phyloP scores from a whole-genome alignment of 2,329 filamentous ascomycete species.

The Alternaria alternata region DNA sequence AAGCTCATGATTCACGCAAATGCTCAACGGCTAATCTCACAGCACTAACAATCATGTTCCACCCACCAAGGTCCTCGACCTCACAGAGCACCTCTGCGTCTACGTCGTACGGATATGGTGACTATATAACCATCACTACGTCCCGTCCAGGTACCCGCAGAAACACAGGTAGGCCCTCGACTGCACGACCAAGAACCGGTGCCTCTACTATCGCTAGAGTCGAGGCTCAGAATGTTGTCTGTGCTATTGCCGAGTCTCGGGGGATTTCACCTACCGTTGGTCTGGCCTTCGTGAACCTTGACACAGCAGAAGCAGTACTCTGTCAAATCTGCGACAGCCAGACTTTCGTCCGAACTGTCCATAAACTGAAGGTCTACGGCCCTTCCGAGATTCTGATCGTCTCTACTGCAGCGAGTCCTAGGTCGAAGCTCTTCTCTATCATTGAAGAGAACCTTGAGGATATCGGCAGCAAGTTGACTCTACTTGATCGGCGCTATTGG shows the following conservation, averaged over 20 bases:
- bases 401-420: constrained; percentile 72
- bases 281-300: constrained; percentile 85
- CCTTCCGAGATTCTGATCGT: constrained; percentile 84
- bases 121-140: constrained; percentile 48
- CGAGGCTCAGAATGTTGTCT: constrained; percentile 77
- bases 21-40: constrained; percentile 31
- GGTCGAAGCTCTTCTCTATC: constrained; percentile 77
- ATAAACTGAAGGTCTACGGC: constrained; percentile 83
- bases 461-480: constrained; percentile 63
- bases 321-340: constrained; percentile 94
- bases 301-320: constrained; percentile 82
- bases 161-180: constrained; percentile 52
- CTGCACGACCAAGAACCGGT: constrained; percentile 61
- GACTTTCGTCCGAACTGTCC: constrained; percentile 86
- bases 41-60: constrained; percentile 40
- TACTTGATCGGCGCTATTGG: constrained; percentile 82
- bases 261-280: constrained; percentile 85
- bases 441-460: constrained; percentile 75
- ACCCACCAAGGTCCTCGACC: constrained; percentile 33
- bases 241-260: constrained; percentile 87
- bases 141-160: constrained; percentile 46
- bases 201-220: constrained; percentile 66
- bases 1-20: constrained; percentile 6
- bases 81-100: constrained; percentile 44
- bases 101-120: constrained; percentile 45